Evolutionary conservation across 176 grass and related monocot species (phyloP).

Genomic region (Carex kokanica): DNA sequence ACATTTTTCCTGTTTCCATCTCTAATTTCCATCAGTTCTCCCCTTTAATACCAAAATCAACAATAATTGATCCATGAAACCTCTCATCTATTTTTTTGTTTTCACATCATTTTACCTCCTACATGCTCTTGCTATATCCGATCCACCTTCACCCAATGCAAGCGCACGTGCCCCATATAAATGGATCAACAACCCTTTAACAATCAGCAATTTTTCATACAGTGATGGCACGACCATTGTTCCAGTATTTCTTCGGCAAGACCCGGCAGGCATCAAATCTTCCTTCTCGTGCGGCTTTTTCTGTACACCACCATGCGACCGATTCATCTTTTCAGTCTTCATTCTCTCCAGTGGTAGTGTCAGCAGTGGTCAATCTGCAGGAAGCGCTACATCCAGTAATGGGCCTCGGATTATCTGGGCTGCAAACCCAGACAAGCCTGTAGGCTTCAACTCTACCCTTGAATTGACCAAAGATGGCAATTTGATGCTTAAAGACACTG

Average conservation of each 20-base stretch:
- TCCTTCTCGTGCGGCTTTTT: slow-evolving; percentile 28
- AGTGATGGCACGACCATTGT: slow-evolving; percentile 22
- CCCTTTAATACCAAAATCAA: neutral
- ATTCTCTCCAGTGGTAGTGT: slow-evolving; percentile 29
- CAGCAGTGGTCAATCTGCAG: neutral
- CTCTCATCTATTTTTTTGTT: slow-evolving; percentile 1
- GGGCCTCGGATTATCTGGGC: slow-evolving; percentile 26
- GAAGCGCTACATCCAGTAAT: neutral
- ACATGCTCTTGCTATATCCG: neutral
- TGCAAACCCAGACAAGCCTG: slow-evolving; percentile 15
- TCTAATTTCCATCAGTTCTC: slow-evolving; percentile 15
- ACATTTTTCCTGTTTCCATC: neutral
- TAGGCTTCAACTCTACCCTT: slow-evolving; percentile 7
- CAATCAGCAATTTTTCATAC: slow-evolving; percentile 14
- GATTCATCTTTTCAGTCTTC: slow-evolving; percentile 23
- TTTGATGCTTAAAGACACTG: slow-evolving; percentile 12
- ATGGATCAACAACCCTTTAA: slow-evolving; percentile 26
- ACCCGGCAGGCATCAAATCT: neutral
- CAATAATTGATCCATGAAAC: neutral
- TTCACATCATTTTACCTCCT: slow-evolving; percentile 25
- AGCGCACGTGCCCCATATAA: neutral
- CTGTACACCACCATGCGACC: slow-evolving; percentile 16
- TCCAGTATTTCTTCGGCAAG: slow-evolving; percentile 18
- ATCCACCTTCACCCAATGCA: slow-evolving; percentile 9
- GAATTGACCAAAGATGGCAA: slow-evolving; percentile 19